phyloP scores from a whole-genome alignment of 495 filamentous ascomycete genomes.

The Evernia prunastri region DNA sequence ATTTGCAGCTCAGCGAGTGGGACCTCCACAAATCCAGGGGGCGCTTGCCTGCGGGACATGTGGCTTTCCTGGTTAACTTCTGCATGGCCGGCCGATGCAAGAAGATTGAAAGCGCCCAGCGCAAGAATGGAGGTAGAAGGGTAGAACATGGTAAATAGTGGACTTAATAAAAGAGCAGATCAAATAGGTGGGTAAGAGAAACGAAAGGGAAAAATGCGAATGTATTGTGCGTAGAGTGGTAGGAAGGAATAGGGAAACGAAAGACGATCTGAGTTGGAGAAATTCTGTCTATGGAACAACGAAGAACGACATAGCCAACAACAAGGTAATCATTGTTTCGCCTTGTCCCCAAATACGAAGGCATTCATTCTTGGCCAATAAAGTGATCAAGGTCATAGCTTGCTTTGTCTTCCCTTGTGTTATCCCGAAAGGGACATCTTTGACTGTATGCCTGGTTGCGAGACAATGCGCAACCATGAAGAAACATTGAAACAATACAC shows the following conservation, averaged over 20 bases:
- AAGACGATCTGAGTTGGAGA: neutral
- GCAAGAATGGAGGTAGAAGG: neutral
- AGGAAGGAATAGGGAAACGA: neutral
- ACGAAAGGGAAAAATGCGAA: no score
- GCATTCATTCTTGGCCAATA: neutral
- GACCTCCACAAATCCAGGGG: neutral
- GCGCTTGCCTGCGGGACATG: neutral
- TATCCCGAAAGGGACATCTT: neutral
- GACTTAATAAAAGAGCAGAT: no score
- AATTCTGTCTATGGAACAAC: neutral
- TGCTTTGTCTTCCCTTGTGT: neutral
- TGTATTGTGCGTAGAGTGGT: neutral
- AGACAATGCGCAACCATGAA: neutral
- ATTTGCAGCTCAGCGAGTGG: conserved; percentile 3
- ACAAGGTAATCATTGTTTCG: neutral
- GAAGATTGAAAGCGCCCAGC: conserved; percentile 7
- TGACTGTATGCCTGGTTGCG: neutral
- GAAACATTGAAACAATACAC: no score
- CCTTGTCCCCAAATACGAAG: neutral
- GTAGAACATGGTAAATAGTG: neutral
- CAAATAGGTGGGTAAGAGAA: neutral
- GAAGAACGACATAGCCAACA: neutral
- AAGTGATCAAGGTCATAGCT: neutral
- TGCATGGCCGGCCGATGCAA: conserved; percentile 13
- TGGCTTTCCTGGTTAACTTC: neutral